Conservation (phyloP, 1,284 basidiomycete species). For the Sutorius eximius region DNA sequence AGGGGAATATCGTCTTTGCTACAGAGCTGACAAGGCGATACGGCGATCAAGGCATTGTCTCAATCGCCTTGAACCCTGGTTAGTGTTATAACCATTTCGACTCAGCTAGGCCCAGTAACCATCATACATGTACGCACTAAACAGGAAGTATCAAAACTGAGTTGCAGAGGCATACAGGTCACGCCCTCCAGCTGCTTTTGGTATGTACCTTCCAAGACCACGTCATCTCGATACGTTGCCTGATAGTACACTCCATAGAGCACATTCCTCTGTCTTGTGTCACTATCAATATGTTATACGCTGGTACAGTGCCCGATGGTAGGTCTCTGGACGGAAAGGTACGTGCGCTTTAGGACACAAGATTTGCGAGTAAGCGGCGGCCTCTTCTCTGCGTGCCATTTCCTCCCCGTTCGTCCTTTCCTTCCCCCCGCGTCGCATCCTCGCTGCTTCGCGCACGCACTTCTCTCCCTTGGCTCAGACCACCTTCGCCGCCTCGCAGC, state of each 20-base stretch:
- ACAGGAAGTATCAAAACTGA: slow-evolving; percentile 25
- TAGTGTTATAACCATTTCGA: neutral
- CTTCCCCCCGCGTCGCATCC: too few species aligned
- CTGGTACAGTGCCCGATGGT: slow-evolving; percentile 46
- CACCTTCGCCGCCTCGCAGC: too few species aligned
- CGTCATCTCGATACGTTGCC: neutral
- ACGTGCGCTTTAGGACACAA: neutral
- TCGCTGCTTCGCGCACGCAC: too few species aligned
- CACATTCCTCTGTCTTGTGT: slow-evolving; percentile 23
- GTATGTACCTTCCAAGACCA: slow-evolving; percentile 1
- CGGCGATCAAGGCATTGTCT: slow-evolving; percentile 37
- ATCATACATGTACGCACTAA: neutral
- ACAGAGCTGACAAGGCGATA: slow-evolving; percentile 38
- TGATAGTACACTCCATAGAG: neutral
- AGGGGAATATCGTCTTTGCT: slow-evolving; percentile 36
- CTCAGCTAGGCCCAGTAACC: neutral
- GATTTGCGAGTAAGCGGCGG: too few species aligned
- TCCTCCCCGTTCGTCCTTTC: too few species aligned
- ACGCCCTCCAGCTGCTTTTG: neutral
- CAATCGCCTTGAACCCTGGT: slow-evolving; percentile 37
- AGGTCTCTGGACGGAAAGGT: slow-evolving; percentile 48
- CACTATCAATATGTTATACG: slow-evolving; percentile 54
- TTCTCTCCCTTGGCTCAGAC: too few species aligned
- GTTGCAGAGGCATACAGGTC: slow-evolving; percentile 25
- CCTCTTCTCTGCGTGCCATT: too few species aligned